Percentiles rank a stretch among this genome's conserved stretches.
Conservation (phyloP, 2,329 filamentous ascomycete species). For the Penicillium crustosum region DNA sequence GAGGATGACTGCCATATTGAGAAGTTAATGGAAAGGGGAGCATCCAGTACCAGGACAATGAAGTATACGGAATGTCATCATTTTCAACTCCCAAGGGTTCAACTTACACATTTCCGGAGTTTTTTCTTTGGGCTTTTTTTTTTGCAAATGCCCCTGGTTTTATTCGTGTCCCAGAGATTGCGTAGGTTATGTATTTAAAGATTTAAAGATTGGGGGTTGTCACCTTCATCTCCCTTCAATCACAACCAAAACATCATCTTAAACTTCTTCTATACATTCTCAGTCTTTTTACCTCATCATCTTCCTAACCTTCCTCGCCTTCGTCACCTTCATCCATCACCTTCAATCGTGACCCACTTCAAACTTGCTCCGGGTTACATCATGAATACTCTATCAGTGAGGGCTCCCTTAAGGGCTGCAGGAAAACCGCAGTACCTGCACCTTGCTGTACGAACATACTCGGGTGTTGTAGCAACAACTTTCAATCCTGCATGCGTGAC, state of each 20-base stretch:
- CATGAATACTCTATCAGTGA: conserved; percentile 34
- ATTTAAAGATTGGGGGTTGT: not conserved
- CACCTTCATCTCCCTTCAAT: not conserved
- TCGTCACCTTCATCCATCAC: not conserved
- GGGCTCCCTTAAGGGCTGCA: conserved; percentile 30
- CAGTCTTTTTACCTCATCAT: not conserved
- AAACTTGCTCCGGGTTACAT: conserved; percentile 3
- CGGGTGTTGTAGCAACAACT: conserved; percentile 23
- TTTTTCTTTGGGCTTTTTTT: conserved; percentile 6
- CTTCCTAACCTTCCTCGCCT: not conserved
- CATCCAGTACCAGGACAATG: conserved; percentile 8
- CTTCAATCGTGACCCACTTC: not conserved
- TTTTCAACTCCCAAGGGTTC: not conserved
- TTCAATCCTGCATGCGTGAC: conserved; percentile 18
- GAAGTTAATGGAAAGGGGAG: not conserved
- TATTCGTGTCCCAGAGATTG: not conserved
- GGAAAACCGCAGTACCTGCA: conserved; percentile 29
- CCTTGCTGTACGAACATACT: conserved; percentile 27
- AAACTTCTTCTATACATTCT: not conserved
- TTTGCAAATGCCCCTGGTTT: not conserved
- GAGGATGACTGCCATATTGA: not conserved
- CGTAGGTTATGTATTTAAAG: not conserved
- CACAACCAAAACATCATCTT: not conserved
- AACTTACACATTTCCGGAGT: not conserved
- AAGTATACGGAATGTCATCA: conserved; percentile 15